Base-by-base conservation (phyloP, 805 yeast species). In the Hanseniaspora occidentalis region DNA sequence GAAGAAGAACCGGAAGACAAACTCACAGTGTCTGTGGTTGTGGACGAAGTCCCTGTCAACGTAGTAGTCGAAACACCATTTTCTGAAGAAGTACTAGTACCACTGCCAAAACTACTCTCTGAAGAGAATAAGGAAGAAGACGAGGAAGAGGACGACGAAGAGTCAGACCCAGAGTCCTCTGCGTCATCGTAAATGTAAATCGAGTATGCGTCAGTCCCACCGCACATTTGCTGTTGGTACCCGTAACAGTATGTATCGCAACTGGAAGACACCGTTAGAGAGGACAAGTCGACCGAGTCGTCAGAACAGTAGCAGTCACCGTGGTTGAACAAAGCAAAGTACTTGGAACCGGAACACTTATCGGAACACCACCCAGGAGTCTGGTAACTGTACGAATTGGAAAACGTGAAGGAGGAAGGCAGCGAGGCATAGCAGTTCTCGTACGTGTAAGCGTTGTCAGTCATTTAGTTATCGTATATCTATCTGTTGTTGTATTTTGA, bases 151-250 rank as follows among this genome's bases (percentile, higher is more conserved):
- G 49, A 21, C 19, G 51, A 33, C 29, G 54, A 23, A 10, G 50
- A 20, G 27, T 37, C 36, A 10, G 57, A 43, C 3, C 47, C 35
- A 14, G 54, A 18, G 36, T 21, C 18, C 18, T 29, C 44, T 29
- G 38, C 46, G 31, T 40, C 53, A 18, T 44, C 61, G 38, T 63
- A 59, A 6, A 67, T 58, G 45, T 62, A 75, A 20, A 75, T 66
- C 20, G 66, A 56, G 48, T 62, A 78, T 29, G 71, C 65, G 35
- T 52, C 41, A 4, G 37, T 35, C 29, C 80, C 80, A 46, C 85
- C 85, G 61, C 94, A 84, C 40, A 53, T 63, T 43, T 79, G 81
- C 1, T 36, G 7, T 5, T 67, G 65, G 50, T 67, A 82, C 6
- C 85, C 92, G 26, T 51, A 59, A 57, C 94, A 84, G 5, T 48